Base-by-base conservation (phyloP, 2,329 filamentous ascomycete species). In the Elsinoe necatrix region DNA sequence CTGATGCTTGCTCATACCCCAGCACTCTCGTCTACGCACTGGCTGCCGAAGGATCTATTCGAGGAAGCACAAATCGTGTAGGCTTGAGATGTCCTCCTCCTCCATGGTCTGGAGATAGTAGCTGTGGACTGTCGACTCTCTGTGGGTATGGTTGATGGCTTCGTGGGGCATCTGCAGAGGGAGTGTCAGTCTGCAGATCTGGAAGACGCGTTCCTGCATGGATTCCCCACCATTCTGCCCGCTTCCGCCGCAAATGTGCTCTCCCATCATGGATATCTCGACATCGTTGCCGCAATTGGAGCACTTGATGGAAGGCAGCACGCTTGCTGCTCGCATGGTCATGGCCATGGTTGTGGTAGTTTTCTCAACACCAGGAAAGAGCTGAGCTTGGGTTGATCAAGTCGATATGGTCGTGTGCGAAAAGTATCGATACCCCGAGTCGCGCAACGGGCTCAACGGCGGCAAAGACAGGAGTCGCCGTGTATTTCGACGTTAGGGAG, bases 221-320 rank as follows among this genome's bases (percentile, higher is more conserved):
- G 20, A 52, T 52, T 51, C 48, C 48, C 48, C 48, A 52, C 48
- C 48, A 34, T 34, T 52, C 48, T 52, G 48, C 7, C 48, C 48
- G 48, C 48, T 52, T 21, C 48, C 48, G 14, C 61, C 69, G 69
- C 89, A 95, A 59, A 86, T 68, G 73, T 95, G 89, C 57, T 93
- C 88, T 59, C 87, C 88, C 86, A 95, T 90, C 68, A 83, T 75
- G 31, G 86, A 87, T 63, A 95, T 93, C 69, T 89, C 85, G 57
- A 95, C 87, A 66, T 91, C 81, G 39, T 75, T 71, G 39, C 83
- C 81, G 68, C 89, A 95, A 73, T 79, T 83, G 55, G 89, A 95
- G 72, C 89, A 95, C 77, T 92, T 95, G 72, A 95, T 87, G 21
- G 84, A 84, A 66, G 89, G 88, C 75, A 93, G 77, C 62, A 91